A percentile compares a stretch with the other conserved stretches of the same genome.
Evolutionary conservation across 2,329 filamentous ascomycete genomes (phyloP).

Genomic region (Leptographium flavum): DNA sequence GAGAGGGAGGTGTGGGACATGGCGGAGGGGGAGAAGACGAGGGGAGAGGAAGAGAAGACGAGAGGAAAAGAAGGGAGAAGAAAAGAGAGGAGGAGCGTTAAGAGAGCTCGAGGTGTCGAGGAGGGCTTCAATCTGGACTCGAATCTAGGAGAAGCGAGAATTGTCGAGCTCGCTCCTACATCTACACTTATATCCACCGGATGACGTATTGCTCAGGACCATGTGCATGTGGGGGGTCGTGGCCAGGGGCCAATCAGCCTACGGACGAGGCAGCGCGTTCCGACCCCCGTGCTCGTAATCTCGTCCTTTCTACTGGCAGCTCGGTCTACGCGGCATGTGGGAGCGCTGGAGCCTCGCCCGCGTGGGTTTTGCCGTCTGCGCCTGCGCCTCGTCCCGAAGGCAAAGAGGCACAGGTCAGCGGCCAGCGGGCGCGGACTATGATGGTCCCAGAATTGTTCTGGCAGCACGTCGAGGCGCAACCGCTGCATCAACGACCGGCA

Average conservation of each 20-base stretch:
- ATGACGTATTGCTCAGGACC: background rate
- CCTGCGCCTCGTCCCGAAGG: background rate
- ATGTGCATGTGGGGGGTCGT: background rate
- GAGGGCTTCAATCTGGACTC: too few species aligned
- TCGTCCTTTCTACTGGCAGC: background rate
- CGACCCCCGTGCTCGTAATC: background rate
- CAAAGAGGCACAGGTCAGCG: constrained; percentile 5
- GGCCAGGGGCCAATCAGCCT: background rate
- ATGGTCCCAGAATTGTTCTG: constrained; percentile 18
- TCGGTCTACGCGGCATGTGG: constrained; percentile 12
- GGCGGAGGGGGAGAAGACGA: background rate
- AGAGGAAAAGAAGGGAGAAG: background rate
- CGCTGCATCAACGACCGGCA: background rate
- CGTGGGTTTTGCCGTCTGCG: constrained; percentile 10
- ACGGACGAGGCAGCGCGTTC: background rate
- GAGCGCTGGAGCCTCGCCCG: constrained; percentile 20
- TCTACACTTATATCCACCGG: too few species aligned
- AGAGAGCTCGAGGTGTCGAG: too few species aligned
- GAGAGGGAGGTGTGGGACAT: background rate
- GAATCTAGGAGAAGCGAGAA: too few species aligned
- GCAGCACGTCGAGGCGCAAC: constrained; percentile 13
- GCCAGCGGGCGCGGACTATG: constrained; percentile 20
- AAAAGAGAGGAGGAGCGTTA: too few species aligned
- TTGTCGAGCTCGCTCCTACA: too few species aligned
- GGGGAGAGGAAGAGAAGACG: background rate